Base-by-base conservation (phyloP, 1,284 basidiomycete genomes). In the Rhodotorula sp. region DNA sequence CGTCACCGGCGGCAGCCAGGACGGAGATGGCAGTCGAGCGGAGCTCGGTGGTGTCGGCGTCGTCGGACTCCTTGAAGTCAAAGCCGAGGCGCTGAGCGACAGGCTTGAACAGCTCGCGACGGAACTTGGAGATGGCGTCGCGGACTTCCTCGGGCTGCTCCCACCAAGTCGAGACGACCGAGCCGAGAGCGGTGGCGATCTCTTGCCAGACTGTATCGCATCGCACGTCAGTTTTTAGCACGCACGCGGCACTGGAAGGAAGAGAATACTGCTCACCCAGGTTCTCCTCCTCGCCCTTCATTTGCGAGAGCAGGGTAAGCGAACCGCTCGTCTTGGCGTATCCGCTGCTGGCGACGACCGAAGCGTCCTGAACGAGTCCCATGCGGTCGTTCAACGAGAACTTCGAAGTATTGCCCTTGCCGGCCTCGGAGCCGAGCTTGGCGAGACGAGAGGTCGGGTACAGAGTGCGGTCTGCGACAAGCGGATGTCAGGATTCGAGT, bases 401-500 rank as follows among this genome's bases (percentile, higher is more conserved):
- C 15, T 84, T 81, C 4, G 53, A 54, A 17, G 87, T 86, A 67
- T 87, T 80, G 26, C 83, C 76, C 78, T 87, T 87, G 22, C 88
- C 85, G 6, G 91, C 91, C 78, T 93, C 91, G 56, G 84, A 81
- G 20, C 90, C 93, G 70, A 98, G 91, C 79, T 87, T 87, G 49
- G 84, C 83, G 29, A 96, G 85, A 49, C 91, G 86, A 77, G 91
- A 89, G 45, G 91, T 87, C 24, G 89, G 86, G 82, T 99, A 99
- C 42, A 90, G 83, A 46, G 96, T 93, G 61, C 94, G 91, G 81
- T 90, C 91, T 91, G 60, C 10, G 7, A 56, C 20, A 17, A 20
- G 29, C 14, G 14, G 20, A 10, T 20, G 51, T 48, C 30, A 56
- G n/a, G n/a, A n/a, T n/a, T n/a, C n/a, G n/a, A n/a, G n/a, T n/a